Base-by-base conservation (phyloP, 225 moss, liverwort and hornwort genomes). In the Sphagnum tenellum region DNA sequence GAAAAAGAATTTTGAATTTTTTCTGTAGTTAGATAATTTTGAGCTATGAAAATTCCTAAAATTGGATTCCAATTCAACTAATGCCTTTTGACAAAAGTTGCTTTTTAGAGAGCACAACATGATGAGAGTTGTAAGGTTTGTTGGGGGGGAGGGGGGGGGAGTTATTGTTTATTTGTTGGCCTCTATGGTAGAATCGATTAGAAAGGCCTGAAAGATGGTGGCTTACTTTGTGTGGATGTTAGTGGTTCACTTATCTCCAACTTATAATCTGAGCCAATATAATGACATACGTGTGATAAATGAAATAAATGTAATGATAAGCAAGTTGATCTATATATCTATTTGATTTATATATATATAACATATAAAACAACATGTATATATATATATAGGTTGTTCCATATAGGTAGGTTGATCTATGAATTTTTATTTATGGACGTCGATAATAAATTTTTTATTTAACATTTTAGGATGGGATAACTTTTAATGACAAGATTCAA, bases 241-340 rank as follows among this genome's bases (percentile, higher is more conserved):
- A 12, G 12, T 12, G 12, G 57, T 57, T 57, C 57, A 0, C 12
- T n/a, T 57, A 44, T 57, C 57, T 57, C 57, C 8, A 57, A 12
- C 61, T 11, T 46, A 14, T 61, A 61, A 61, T 61, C 44, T 44
- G 44, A 61, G 44, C 61, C 46, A 45, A 61, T 61, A 61, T 11
- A 61, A n/a, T n/a, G n/a, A 61, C 47, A 2, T 29, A 46, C 61
- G 47, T 60, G 46, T 44, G 7, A 60, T 60, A 45, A 3, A 60
- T 60, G 29, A 60, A 60, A 4, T 60, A 46, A 60, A 5, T 13
- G 2, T 60, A 3, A 60, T 58, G 1, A 29, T 29, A 29, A 1
- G 29, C 29, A 29, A 29, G 29, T 29, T 29, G 29, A 29, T 29
- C 29, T 29, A 29, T 29, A 29, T 29, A 29, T 29, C 29, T 29